These are phyloP conservation scores for Saccharomycopsis synnaedendra DNA, from an alignment of 805 yeast genomes.

Conservation along the genomic window DNA sequence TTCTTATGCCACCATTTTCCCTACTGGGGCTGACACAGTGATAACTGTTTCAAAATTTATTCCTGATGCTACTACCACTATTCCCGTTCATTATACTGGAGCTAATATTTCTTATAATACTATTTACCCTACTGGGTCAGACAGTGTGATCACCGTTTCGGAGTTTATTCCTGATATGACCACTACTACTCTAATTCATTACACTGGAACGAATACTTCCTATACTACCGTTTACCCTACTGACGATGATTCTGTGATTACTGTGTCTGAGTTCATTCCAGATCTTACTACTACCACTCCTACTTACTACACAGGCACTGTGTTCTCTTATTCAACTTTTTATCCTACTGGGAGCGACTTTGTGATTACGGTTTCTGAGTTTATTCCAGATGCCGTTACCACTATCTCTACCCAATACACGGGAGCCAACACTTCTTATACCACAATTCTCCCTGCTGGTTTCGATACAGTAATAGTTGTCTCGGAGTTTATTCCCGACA, in stretches of 20 bases:
- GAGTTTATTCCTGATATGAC: not conserved
- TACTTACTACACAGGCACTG: not conserved
- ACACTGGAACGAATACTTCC: not conserved
- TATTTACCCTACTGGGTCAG: slow-evolving; percentile 2
- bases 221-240: not conserved
- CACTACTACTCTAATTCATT: not conserved
- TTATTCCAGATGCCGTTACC: not conserved
- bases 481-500: not conserved
- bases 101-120: not conserved
- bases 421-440: slow-evolving; percentile 1
- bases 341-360: not conserved
- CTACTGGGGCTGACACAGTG: not conserved
- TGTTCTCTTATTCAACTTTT: not conserved
- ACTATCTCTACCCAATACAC: not conserved
- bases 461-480: not conserved
- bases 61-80: not conserved
- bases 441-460: not conserved
- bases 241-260: not conserved
- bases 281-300: not conserved
- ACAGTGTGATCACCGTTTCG: not conserved
- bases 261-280: not conserved
- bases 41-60: not conserved
- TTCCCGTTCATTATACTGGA: not conserved
- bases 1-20: not conserved
- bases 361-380: slow-evolving; percentile 4